phyloP scores from a whole-genome alignment of 768 basidiomycete genomes.

The Cantharellus cinnabarinus region DNA sequence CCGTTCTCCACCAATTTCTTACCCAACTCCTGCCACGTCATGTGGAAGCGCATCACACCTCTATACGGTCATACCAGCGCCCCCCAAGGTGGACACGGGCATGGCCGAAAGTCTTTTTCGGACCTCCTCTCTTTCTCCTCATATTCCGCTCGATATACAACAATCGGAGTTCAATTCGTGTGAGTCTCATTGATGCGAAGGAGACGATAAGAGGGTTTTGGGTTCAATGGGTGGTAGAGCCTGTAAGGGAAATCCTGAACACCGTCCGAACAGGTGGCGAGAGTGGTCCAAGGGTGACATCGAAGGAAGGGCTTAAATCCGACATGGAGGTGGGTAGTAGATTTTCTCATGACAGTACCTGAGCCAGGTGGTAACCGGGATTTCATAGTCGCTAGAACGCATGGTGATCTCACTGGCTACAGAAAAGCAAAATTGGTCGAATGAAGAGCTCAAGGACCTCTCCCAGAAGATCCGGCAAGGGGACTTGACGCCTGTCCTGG shows the following conservation, averaged over 20 bases:
- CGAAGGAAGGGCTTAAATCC: constrained; percentile 60
- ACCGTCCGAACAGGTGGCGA: constrained; percentile 72
- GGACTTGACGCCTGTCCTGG: constrained; percentile 69
- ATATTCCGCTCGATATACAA: constrained; percentile 30
- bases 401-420: constrained; percentile 75
- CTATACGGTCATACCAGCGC: constrained; percentile 22
- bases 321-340: constrained; percentile 49
- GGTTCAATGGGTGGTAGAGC: constrained; percentile 69
- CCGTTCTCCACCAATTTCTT: constrained; percentile 13
- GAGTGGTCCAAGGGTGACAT: constrained; percentile 45
- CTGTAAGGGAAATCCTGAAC: constrained; percentile 56
- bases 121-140: constrained; percentile 48
- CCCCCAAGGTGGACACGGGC: constrained; percentile 47
- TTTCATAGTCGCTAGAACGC: constrained; percentile 59
- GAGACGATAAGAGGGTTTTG: constrained; percentile 58
- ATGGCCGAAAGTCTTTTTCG: constrained; percentile 66
- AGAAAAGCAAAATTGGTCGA: constrained; percentile 51
- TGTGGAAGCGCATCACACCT: constrained; percentile 8
- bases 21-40: constrained; percentile 14
- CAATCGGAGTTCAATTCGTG: constrained; percentile 36
- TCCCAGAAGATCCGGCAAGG: constrained; percentile 49
- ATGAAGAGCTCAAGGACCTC: constrained; percentile 42
- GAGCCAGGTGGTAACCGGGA: neutral
- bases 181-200: constrained; percentile 35
- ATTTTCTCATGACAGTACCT: no score